Percentiles rank a stretch among this genome's conserved stretches.
These are phyloP conservation scores for Fusarium sp. DNA, from an alignment of 2,329 filamentous ascomycete species.

Conservation along the genomic window DNA sequence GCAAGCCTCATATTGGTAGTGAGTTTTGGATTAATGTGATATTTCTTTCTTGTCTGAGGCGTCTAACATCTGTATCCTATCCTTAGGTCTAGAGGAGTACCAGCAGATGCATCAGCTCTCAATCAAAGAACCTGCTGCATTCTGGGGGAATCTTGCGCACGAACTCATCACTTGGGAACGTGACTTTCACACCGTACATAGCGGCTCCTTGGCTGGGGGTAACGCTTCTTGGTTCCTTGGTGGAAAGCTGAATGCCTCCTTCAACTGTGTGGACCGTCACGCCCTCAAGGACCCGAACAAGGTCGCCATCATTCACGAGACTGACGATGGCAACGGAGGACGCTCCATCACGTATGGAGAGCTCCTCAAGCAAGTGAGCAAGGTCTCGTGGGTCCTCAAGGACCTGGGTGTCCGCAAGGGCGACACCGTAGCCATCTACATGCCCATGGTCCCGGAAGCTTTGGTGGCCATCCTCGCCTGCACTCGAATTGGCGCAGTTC, in stretches of 20 bases:
- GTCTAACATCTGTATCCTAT: not conserved
- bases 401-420: conserved; percentile 94
- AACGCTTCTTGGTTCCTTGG: conserved; percentile 93
- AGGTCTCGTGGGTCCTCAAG: conserved; percentile 82
- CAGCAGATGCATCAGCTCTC: conserved; percentile 75
- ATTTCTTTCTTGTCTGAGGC: not conserved
- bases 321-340: conserved; percentile 85
- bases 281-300: conserved; percentile 88
- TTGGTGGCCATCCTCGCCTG: conserved; percentile 81
- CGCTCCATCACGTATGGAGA: conserved; percentile 88
- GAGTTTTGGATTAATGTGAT: not conserved
- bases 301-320: conserved; percentile 95
- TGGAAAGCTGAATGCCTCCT: conserved; percentile 88
- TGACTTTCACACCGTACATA: conserved; percentile 86
- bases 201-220: conserved; percentile 76
- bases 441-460: conserved; percentile 97
- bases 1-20: conserved; percentile 36
- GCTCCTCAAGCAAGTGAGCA: conserved; percentile 86
- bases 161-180: conserved; percentile 87
- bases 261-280: conserved; percentile 94
- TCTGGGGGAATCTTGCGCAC: conserved; percentile 84
- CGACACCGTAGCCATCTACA: conserved; percentile 91
- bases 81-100: conserved; percentile 67
- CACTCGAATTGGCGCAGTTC: conserved; percentile 85
- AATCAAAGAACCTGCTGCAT: conserved; percentile 82